Percentiles rank a stretch among this genome's conserved stretches.
These are phyloP conservation scores for Linum lewisii DNA, from an alignment of 345 rosid species.

Conservation along the genomic window DNA sequence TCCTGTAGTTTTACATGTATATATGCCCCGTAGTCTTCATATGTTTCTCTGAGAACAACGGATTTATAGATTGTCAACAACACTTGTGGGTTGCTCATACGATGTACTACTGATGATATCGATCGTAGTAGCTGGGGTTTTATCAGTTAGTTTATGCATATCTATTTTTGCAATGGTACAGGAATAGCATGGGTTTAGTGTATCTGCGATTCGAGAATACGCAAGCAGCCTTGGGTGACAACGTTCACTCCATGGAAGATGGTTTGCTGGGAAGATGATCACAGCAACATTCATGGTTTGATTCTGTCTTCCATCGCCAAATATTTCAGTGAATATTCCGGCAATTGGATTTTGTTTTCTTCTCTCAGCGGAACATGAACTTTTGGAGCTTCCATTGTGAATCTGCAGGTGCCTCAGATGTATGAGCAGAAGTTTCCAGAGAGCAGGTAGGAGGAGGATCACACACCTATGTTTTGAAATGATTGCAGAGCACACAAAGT, in stretches of 20 bases:
- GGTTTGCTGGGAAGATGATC: slow-evolving; percentile 99
- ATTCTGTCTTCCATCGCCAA: too few relatives aligned
- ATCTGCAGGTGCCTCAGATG: slow-evolving; percentile 38
- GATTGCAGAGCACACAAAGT: neutral
- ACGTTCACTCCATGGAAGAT: slow-evolving; percentile 83
- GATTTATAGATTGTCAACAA: neutral
- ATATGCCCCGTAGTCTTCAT: neutral
- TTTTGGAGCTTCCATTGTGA: neutral
- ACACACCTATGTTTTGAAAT: neutral
- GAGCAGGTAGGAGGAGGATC: slow-evolving; percentile 20
- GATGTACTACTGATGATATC: too few relatives aligned
- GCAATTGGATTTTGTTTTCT: too few relatives aligned
- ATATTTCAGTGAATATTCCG: neutral
- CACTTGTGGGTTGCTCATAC: neutral
- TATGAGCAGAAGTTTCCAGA: slow-evolving; percentile 58
- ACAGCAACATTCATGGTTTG: slow-evolving; percentile 82
- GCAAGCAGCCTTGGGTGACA: slow-evolving; percentile 58
- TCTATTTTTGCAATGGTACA: slow-evolving; percentile 20
- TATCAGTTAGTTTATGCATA: neutral
- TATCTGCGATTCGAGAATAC: slow-evolving; percentile 61
- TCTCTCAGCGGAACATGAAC: neutral
- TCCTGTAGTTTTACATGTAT: too few relatives aligned
- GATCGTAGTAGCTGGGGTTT: too few relatives aligned
- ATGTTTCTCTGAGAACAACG: neutral
- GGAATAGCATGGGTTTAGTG: slow-evolving; percentile 80